These are phyloP conservation scores for Diaporthe sp. DNA, from an alignment of 2,329 filamentous ascomycete genomes.

Conservation along the genomic window DNA sequence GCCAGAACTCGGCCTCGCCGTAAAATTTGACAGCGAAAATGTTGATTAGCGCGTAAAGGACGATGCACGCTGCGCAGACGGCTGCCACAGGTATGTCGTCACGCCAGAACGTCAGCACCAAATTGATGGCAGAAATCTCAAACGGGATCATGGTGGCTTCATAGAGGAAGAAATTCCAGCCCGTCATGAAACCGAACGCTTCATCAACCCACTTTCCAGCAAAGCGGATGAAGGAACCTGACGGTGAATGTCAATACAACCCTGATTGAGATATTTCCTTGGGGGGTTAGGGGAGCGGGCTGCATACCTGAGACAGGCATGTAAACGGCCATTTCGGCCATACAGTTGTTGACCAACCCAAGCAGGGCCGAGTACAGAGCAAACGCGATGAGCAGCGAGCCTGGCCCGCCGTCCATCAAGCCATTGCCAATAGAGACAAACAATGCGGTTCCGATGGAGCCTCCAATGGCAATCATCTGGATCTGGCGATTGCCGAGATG, in stretches of 20 bases:
- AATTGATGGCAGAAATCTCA: conserved; percentile 55
- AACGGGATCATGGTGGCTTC: conserved; percentile 56
- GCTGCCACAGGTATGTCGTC: conserved; percentile 59
- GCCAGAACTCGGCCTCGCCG: conserved; percentile 80
- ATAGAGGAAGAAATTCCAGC: conserved; percentile 59
- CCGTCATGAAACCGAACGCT: conserved; percentile 68
- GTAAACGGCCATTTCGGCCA: conserved; percentile 74
- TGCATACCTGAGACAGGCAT: conserved; percentile 68
- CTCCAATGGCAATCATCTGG: conserved; percentile 70
- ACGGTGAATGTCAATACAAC: not conserved
- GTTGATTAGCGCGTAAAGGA: conserved; percentile 68
- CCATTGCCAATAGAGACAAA: conserved; percentile 74
- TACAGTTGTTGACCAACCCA: conserved; percentile 72
- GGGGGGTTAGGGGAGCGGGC: no score
- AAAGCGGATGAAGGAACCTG: conserved; percentile 71
- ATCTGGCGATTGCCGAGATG: conserved; percentile 67
- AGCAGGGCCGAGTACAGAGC: conserved; percentile 67
- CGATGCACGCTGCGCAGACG: conserved; percentile 68
- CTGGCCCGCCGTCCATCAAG: conserved; percentile 57
- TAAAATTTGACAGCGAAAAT: conserved; percentile 75
- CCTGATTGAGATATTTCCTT: not conserved
- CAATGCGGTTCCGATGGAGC: conserved; percentile 69
- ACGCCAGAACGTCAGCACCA: conserved; percentile 61
- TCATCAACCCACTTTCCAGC: conserved; percentile 76
- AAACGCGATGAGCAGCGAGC: conserved; percentile 70